Percentiles rank a stretch among this genome's conserved stretches.
phyloP scores from a whole-genome alignment of 1,284 basidiomycete genomes.

The Schizopora paradoxa region DNA sequence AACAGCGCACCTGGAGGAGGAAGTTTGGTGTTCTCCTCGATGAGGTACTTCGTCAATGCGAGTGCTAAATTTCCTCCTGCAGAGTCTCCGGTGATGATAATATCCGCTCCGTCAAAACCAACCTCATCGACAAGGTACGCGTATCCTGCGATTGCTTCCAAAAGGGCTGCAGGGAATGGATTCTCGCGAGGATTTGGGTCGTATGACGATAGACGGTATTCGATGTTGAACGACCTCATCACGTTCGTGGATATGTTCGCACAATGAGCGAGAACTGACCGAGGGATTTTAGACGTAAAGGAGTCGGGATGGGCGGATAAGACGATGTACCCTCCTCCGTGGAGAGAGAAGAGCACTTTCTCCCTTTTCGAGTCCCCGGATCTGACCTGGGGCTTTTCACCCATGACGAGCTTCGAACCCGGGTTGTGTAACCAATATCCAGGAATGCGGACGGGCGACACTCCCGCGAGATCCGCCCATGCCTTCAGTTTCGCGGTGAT shows the following conservation, averaged over 20 bases:
- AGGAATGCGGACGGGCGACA: constrained; percentile 17
- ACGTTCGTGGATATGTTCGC: constrained; percentile 27
- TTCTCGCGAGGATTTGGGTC: constrained; percentile 24
- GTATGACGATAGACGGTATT: constrained; percentile 29
- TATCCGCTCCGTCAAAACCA: constrained; percentile 37
- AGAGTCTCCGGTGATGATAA: constrained; percentile 48
- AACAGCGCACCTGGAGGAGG: constrained; percentile 47
- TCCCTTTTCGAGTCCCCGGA: too few species aligned
- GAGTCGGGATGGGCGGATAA: constrained; percentile 1
- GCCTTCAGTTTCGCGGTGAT: constrained; percentile 33
- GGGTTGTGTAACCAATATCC: constrained; percentile 19
- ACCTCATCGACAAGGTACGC: constrained; percentile 36
- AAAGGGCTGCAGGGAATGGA: constrained; percentile 44
- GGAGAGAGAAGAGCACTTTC: constrained; percentile 46
- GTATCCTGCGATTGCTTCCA: constrained; percentile 44
- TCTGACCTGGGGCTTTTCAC: constrained; percentile 1
- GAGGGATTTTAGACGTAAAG: constrained; percentile 9
- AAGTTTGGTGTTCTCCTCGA: constrained; percentile 25
- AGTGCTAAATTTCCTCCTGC: constrained; percentile 50
- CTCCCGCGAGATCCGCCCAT: constrained; percentile 18
- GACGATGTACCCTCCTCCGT: constrained; percentile 23
- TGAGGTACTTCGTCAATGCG: constrained; percentile 32
- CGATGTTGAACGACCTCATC: constrained; percentile 29
- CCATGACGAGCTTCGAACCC: background rate
- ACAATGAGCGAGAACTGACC: background rate